Base-by-base conservation (phyloP, 345 rosid species). In the Bretschneidera sinensis region DNA sequence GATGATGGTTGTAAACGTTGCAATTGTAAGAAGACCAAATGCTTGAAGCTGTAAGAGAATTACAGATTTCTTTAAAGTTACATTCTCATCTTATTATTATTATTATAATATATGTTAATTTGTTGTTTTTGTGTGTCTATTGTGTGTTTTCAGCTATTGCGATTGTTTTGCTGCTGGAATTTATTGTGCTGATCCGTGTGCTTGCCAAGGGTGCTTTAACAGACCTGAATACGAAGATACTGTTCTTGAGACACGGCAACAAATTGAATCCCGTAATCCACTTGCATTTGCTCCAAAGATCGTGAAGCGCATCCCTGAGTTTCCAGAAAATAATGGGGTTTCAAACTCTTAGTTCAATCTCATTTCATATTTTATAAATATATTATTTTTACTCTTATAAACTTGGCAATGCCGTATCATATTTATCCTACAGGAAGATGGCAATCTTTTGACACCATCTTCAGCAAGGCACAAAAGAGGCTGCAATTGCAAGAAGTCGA, bases 81-180 rank as follows among this genome's bases (percentile, higher is more conserved):
- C n/a, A n/a, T 17, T 51, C 19, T 54, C 31, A 33, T 35, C 6
- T 18, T 24, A 14, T 2, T 57, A 28, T n/a, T n/a, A n/a, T 48
- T 59, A 48, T 58, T 31, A 21, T 61, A 25, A 23, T 24, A 25
- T 48, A 19, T 53, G 43, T 55, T 52, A n/a, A 56, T 48, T 35
- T 35, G 14, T 39, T 39, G 14, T 17, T 16, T 28, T 45, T 6
- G 48, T 52, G 34, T 61, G n/a, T n/a, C n/a, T 13, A 51, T 66
- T 56, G 47, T 65, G 54, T 15, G 21, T 52, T 59, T 55, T 50
- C 85, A 86, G 92, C 57, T 86, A 81, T 45, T 86, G 86, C 62
- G 92, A 83, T 68, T 86, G 89, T 71, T 83, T 86, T 74, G 85
- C 83, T 51, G 83, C 85, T 1, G 85, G 86, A 61, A 62, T 79